Base-by-base conservation (phyloP, 257 asterid genomes). In the Prunella vulgaris region DNA sequence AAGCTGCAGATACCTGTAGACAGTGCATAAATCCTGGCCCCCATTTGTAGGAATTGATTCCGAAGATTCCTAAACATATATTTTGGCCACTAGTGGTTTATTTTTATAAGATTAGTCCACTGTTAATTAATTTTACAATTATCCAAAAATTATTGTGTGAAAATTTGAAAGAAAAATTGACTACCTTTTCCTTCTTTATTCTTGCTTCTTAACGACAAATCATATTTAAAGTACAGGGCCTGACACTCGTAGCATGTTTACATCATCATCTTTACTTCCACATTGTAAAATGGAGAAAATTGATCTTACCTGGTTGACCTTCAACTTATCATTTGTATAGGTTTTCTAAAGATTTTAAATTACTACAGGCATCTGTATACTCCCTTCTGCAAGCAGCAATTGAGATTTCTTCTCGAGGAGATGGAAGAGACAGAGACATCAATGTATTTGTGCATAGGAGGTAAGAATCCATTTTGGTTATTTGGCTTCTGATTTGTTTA, bases 321-420 rank as follows among this genome's bases (percentile, higher is more conserved):
- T 73, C 28, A 76, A 20, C 56, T 35, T 53, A 6, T 30, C 9
- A 32, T 5, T 61, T 67, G 38, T 70, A 53, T 52, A 49, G 58
- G 71, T 62, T 72, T 79, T 70, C 69, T 73, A 80, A 81, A 9
- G 75, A 73, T 69, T 75, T 17, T 75, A 64, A 33, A 57, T 71
- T 68, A 77, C 65, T 74, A 61, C 90, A 94, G 99, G 99, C 95
- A 28, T 86, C 97, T 73, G 97, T 87, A 8, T 89, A 84, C 77
- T 84, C 96, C 77, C 87, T 94, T 64, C 87, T 94, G 64, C 93
- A 81, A 83, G 97, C 99, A 74, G 97, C 88, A 54, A 81, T 48
- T 60, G 97, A 94, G 82, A 79, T 91, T 78, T 86, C 93, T 74
- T 90, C 97, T 73, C 87, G 95, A 78, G 99, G 97, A 66, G 97